Evolutionary conservation across 805 yeast species (phyloP).

Genomic region (Saccharomycopsis malanga): DNA sequence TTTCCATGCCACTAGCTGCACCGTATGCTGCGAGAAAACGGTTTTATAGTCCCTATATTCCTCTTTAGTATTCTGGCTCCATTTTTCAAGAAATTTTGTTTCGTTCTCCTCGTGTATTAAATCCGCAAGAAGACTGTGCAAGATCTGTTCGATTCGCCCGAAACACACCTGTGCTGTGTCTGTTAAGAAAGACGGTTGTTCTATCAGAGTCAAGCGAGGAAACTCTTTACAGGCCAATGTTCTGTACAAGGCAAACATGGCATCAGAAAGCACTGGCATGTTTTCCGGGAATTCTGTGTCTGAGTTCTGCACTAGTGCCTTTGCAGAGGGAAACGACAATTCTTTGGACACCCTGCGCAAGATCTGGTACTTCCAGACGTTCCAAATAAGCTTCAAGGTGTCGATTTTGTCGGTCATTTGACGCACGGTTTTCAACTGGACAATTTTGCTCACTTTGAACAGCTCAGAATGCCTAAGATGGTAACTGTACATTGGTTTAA

Average conservation of each 20-base stretch:
- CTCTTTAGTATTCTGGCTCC: background rate
- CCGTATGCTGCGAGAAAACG: background rate
- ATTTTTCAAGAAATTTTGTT: background rate
- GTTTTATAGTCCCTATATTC: slow-evolving; percentile 1
- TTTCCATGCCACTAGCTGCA: slow-evolving; percentile 1
- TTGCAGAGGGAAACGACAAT: background rate
- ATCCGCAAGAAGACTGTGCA: background rate
- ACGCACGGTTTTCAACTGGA: background rate
- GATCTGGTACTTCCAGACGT: slow-evolving; percentile 1
- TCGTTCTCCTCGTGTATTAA: background rate
- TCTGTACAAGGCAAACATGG: background rate
- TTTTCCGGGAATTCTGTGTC: background rate
- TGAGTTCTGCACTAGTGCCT: background rate
- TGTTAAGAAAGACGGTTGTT: background rate
- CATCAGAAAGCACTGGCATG: background rate
- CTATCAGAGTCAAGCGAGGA: background rate
- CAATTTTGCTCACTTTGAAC: background rate
- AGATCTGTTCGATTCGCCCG: slow-evolving; percentile 3
- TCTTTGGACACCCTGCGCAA: background rate
- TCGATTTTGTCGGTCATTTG: background rate
- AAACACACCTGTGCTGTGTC: slow-evolving; percentile 3
- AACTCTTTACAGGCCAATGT: background rate
- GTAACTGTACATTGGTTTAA: background rate
- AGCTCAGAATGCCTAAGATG: background rate
- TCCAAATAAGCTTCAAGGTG: background rate